phyloP scores from a whole-genome alignment of 1,139 yeast species.

The Debaryomyces sp. region DNA sequence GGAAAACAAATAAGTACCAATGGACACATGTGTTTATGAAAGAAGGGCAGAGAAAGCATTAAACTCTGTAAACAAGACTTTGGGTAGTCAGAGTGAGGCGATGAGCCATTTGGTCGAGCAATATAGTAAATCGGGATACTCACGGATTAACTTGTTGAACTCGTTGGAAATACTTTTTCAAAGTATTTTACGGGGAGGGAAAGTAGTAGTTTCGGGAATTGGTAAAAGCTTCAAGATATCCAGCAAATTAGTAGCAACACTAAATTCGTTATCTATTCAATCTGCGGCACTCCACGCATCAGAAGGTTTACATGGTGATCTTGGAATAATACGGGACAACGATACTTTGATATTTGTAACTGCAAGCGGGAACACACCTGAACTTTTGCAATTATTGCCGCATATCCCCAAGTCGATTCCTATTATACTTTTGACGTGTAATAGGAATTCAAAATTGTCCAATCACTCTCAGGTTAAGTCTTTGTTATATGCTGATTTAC shows the following conservation, averaged over 20 bases:
- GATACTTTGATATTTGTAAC: slow-evolving; percentile 73
- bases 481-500: slow-evolving; percentile 64
- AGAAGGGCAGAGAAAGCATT: slow-evolving; percentile 1
- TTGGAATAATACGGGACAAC: slow-evolving; percentile 65
- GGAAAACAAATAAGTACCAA: neutral
- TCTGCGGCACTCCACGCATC: slow-evolving; percentile 75
- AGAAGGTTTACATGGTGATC: slow-evolving; percentile 90
- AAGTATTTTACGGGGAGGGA: slow-evolving; percentile 55
- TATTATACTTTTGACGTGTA: slow-evolving; percentile 65
- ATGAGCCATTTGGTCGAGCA: slow-evolving; percentile 32
- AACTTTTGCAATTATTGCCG: slow-evolving; percentile 59
- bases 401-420: slow-evolving; percentile 59
- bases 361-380: slow-evolving; percentile 86
- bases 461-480: slow-evolving; percentile 48
- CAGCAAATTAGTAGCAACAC: slow-evolving; percentile 75
- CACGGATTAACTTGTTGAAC: slow-evolving; percentile 51
- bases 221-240: slow-evolving; percentile 87
- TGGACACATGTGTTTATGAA: slow-evolving; percentile 2
- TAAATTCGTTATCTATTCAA: slow-evolving; percentile 75
- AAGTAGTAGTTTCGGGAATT: slow-evolving; percentile 75
- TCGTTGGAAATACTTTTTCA: slow-evolving; percentile 56
- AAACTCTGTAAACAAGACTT: slow-evolving; percentile 30
- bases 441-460: slow-evolving; percentile 49
- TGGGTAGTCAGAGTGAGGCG: slow-evolving; percentile 39
- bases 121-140: slow-evolving; percentile 36